Base-by-base conservation (phyloP, 164 flowering plant genomes). In the Brasenia schreberi region DNA sequence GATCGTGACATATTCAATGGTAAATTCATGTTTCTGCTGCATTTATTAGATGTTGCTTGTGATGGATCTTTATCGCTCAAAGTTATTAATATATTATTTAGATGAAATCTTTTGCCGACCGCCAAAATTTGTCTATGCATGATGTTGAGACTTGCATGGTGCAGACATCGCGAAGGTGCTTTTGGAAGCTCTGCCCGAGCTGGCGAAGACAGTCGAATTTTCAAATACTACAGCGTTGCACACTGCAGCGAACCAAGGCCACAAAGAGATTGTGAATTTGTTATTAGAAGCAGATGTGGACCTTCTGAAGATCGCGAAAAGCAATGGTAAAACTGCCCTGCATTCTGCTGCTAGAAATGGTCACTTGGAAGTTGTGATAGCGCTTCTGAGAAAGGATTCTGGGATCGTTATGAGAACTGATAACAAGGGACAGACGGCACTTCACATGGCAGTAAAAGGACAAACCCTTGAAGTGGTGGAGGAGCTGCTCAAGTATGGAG, bases 291-390 rank as follows among this genome's bases (percentile, higher is more conserved):
- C 75, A 4, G 91, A 84, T 66, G 81, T 85, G 43, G 77, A 86
- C 65, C 63, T 94, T 63, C 87, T 89, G 0, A 75, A 86, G 49
- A 94, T 94, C 52, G 90, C 90, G 3, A 87, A 68, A 75, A 94
- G 95, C 70, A 94, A 94, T 75, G 96, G 97, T 17, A 94, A 94
- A 74, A 91, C 96, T 4, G 88, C 91, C 0, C 59, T 94, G 74
- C 98, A 90, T 77, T 88, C 97, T 60, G 96, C 97, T 0, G 87
- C 97, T 11, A 87, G 98, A 77, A 91, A 91, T 63, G 97, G 98
- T 59, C 95, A 89, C 72, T 23, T 87, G 64, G 81, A 77, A 62
- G 90, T 87, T 18, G 82, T 91, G 68, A 87, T 75, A 67, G 81
- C 89, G 0, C 87, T 94, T 64, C 59, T 91, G 67, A 74, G 67